Evolutionary conservation across 179 eudicot genomes (phyloP).

Genomic region (Silene vulgaris): DNA sequence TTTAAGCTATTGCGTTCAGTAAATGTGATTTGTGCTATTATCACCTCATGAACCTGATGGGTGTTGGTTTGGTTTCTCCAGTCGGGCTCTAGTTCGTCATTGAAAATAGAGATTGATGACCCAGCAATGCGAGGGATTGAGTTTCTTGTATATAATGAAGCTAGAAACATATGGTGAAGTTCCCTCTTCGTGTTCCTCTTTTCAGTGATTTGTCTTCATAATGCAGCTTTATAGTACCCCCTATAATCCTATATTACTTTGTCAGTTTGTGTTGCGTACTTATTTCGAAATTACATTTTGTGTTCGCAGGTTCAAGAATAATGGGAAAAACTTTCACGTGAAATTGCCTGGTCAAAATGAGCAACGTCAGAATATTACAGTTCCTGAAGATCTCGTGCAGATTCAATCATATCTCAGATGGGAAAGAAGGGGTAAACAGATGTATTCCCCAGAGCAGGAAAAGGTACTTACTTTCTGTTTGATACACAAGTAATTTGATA

Average conservation of each 20-base stretch:
- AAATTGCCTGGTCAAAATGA: slow-evolving; percentile 46
- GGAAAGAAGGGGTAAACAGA: slow-evolving; percentile 96
- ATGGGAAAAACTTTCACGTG: slow-evolving; percentile 72
- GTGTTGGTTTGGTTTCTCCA: slow-evolving; percentile 29
- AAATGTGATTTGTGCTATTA: background rate
- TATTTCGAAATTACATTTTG: background rate
- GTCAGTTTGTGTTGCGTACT: background rate
- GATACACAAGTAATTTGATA: background rate
- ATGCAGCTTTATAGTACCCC: slow-evolving; percentile 8
- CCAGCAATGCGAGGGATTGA: slow-evolving; percentile 75
- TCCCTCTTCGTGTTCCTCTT: slow-evolving; percentile 1
- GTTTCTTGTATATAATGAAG: slow-evolving; percentile 82
- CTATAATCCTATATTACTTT: background rate
- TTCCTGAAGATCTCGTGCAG: slow-evolving; percentile 99
- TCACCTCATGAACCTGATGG: slow-evolving; percentile 12
- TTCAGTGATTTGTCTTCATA: slow-evolving; percentile 2
- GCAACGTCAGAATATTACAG: slow-evolving; percentile 39
- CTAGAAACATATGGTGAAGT: slow-evolving; percentile 69
- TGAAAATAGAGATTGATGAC: slow-evolving; percentile 81
- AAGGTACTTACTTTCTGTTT: slow-evolving; percentile 40
- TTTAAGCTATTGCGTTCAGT: background rate
- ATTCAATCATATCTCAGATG: slow-evolving; percentile 79
- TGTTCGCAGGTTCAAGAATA: slow-evolving; percentile 66
- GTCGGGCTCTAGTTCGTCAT: slow-evolving; percentile 60
- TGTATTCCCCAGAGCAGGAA: slow-evolving; percentile 71